phyloP scores from a whole-genome alignment of 192 early-diverging fungal species.

The Backusella tuberculispora region DNA sequence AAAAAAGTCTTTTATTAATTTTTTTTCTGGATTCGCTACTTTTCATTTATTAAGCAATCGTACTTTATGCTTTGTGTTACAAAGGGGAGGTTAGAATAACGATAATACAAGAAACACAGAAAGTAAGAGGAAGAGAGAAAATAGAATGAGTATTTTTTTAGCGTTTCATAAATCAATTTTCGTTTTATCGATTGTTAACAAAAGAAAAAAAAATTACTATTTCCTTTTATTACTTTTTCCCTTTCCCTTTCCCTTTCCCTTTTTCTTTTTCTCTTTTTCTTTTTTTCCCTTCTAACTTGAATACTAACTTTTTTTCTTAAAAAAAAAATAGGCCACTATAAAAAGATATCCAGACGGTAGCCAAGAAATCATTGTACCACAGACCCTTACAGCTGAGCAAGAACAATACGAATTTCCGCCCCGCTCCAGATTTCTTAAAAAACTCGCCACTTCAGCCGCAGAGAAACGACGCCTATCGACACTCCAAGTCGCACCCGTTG shows the following conservation, averaged over 20 bases:
- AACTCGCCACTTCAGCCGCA: conserved; percentile 29
- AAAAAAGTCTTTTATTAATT: not conserved
- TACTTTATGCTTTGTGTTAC: not conserved
- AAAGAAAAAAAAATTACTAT: too few species aligned
- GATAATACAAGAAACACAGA: conserved; percentile 13
- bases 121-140: conserved; percentile 6
- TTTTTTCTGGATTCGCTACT: not conserved
- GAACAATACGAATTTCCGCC: conserved; percentile 41
- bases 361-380: conserved; percentile 36
- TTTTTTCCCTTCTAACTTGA: conserved; percentile 15
- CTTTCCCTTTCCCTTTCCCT: not conserved
- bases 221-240: conserved; percentile 5
- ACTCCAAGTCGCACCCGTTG: not conserved
- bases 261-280: conserved; percentile 3
- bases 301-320: conserved; percentile 16
- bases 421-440: conserved; percentile 32
- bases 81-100: conserved; percentile 18
- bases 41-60: not conserved
- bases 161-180: conserved; percentile 21
- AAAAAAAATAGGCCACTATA: conserved; percentile 28
- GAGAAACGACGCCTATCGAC: conserved; percentile 29
- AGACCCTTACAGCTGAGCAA: conserved; percentile 34
- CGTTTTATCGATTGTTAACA: not conserved
- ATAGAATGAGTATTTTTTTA: not conserved
- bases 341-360: conserved; percentile 36